A percentile compares a stretch with the other conserved stretches of the same genome.
Conservation (phyloP, 2,329 filamentous ascomycete genomes). For the Elsinoe arachidis region DNA sequence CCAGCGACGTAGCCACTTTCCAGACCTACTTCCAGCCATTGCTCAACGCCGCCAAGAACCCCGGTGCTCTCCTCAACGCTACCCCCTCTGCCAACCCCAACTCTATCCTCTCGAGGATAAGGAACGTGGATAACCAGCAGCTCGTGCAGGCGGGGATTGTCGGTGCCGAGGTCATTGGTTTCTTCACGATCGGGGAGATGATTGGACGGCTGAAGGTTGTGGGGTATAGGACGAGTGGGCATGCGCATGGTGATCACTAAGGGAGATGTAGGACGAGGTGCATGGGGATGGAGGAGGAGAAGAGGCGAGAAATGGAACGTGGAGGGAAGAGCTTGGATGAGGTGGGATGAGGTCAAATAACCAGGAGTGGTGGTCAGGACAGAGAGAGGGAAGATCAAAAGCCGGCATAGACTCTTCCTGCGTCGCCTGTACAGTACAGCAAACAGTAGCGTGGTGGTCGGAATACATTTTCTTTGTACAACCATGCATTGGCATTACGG, state of each 20-base stretch:
- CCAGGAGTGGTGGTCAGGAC: neutral
- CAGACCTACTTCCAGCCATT: constrained; percentile 76
- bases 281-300: neutral
- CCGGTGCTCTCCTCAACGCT: constrained; percentile 46
- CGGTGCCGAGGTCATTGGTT: constrained; percentile 78
- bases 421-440: constrained; percentile 14
- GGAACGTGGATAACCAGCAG: constrained; percentile 64
- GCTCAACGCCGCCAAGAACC: constrained; percentile 63
- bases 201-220: constrained; percentile 91
- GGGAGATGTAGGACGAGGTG: neutral
- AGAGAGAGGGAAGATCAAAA: constrained; percentile 8
- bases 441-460: constrained; percentile 8
- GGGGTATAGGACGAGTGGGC: constrained; percentile 54
- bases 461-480: constrained; percentile 8
- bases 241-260: constrained; percentile 14
- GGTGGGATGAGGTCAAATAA: neutral
- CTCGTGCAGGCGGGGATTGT: constrained; percentile 67
- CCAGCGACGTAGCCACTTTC: constrained; percentile 44
- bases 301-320: neutral
- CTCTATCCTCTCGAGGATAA: constrained; percentile 50
- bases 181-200: constrained; percentile 98
- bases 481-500: neutral
- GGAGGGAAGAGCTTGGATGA: neutral
- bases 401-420: constrained; percentile 12
- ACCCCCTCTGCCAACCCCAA: constrained; percentile 44